Conservation (phyloP, 805 yeast genomes). For the Spathaspora hagerdaliae region DNA sequence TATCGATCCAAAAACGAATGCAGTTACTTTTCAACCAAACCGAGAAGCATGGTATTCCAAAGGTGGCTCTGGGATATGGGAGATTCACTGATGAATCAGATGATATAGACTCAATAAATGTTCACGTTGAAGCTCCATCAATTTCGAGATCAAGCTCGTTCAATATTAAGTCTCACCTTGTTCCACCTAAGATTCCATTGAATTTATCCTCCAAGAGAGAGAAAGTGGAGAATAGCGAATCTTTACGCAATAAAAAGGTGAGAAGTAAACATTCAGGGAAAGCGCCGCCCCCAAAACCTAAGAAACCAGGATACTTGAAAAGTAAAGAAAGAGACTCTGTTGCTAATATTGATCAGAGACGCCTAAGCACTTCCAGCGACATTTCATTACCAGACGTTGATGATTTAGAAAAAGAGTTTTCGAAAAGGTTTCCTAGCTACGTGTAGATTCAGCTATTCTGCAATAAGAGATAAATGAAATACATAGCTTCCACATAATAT, state of each 20-base stretch:
- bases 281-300: slow-evolving; percentile 61
- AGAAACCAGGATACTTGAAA: slow-evolving; percentile 55
- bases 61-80: slow-evolving; percentile 82
- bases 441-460: slow-evolving; percentile 21
- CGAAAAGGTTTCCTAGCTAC: slow-evolving; percentile 59
- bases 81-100: slow-evolving; percentile 54
- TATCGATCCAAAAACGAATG: slow-evolving; percentile 53
- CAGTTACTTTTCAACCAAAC: slow-evolving; percentile 43
- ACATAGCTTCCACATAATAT: too few relatives aligned
- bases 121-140: slow-evolving; percentile 2
- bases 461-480: too few relatives aligned
- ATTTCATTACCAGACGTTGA: slow-evolving; percentile 51
- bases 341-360: slow-evolving; percentile 12
- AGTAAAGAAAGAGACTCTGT: slow-evolving; percentile 17
- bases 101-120: slow-evolving; percentile 30
- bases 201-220: slow-evolving; percentile 19
- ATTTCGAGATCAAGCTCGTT: neutral
- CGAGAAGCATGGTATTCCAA: slow-evolving; percentile 43
- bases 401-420: slow-evolving; percentile 54
- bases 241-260: neutral
- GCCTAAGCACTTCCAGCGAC: slow-evolving; percentile 37
- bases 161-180: slow-evolving; percentile 4
- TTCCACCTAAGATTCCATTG: slow-evolving; percentile 36
- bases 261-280: slow-evolving; percentile 9
- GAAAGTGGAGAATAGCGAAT: neutral